Evolutionary conservation across 108 stramenopile species (phyloP).

Genomic region (Fragilaria radians): DNA sequence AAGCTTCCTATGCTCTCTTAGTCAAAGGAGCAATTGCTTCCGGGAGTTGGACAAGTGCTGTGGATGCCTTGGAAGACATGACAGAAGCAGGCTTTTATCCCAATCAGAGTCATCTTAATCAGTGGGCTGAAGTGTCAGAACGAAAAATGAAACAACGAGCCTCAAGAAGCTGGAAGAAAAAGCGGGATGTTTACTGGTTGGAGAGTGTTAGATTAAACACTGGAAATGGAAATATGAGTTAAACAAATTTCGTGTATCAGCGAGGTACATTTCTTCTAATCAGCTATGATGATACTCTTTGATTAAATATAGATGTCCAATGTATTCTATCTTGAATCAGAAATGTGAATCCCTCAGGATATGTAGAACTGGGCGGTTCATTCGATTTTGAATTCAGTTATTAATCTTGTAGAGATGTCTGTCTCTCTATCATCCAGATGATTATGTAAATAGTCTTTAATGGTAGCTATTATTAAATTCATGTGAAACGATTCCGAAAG

Average conservation of each 20-base stretch:
- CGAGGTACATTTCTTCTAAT: no score
- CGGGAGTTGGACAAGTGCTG: constrained; percentile 59
- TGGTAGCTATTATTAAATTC: no score
- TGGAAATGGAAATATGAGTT: background rate
- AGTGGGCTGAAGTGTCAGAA: constrained; percentile 64
- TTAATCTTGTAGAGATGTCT: no score
- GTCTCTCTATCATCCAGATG: no score
- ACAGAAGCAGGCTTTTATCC: constrained; percentile 67
- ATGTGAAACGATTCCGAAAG: no score
- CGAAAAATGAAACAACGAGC: constrained; percentile 42
- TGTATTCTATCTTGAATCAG: no score
- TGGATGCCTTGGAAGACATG: constrained; percentile 59
- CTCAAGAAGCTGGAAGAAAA: constrained; percentile 56
- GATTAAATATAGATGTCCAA: no score
- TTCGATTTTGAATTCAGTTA: no score
- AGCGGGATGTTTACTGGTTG: constrained; percentile 53
- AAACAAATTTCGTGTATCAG: background rate
- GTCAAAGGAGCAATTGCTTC: constrained; percentile 57
- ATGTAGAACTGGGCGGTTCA: no score
- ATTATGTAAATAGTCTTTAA: no score
- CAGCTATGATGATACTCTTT: no score
- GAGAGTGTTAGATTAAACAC: constrained; percentile 38
- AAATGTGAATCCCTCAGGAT: no score
- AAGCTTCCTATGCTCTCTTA: constrained; percentile 64
- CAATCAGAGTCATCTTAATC: constrained; percentile 53